Percentiles rank a stretch among this genome's conserved stretches.
Evolutionary conservation across 306 rosid species (phyloP).

Genomic region (Dalbergia oliveri): DNA sequence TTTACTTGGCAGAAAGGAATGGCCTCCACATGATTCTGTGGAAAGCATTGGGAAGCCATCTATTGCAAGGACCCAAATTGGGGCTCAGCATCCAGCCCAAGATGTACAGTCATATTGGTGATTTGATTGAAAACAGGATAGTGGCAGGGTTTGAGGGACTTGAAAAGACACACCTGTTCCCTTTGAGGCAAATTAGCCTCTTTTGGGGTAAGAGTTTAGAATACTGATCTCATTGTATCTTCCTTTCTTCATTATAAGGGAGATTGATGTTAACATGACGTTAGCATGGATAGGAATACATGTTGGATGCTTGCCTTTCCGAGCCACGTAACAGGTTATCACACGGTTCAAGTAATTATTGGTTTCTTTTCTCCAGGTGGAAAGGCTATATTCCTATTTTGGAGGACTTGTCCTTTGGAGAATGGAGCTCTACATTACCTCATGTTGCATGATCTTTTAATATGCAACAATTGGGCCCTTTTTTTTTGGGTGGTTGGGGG

Average conservation of each 20-base stretch:
- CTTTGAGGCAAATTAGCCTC: slow-evolving; percentile 55
- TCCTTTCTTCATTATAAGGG: slow-evolving; percentile 66
- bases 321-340: slow-evolving; percentile 42
- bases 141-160: slow-evolving; percentile 41
- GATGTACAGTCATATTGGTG: slow-evolving; percentile 84
- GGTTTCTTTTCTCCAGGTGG: background rate
- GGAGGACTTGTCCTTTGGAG: background rate
- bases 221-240: slow-evolving; percentile 66
- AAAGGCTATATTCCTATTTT: background rate
- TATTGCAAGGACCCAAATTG: slow-evolving; percentile 56
- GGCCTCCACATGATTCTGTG: slow-evolving; percentile 55
- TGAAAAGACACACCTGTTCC: no score
- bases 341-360: background rate
- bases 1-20: slow-evolving; percentile 62
- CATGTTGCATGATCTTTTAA: background rate
- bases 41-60: slow-evolving; percentile 60
- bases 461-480: background rate
- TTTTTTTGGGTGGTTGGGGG: background rate
- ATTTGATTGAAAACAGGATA: slow-evolving; percentile 57
- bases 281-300: slow-evolving; percentile 56
- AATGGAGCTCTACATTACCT: slow-evolving; percentile 21
- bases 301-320: slow-evolving; percentile 49
- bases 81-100: slow-evolving; percentile 60
- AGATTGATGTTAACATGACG: slow-evolving; percentile 59
- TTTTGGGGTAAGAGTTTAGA: slow-evolving; percentile 29